Conservation (phyloP, 768 basidiomycete species). For the Leccinum aurantiacum region DNA sequence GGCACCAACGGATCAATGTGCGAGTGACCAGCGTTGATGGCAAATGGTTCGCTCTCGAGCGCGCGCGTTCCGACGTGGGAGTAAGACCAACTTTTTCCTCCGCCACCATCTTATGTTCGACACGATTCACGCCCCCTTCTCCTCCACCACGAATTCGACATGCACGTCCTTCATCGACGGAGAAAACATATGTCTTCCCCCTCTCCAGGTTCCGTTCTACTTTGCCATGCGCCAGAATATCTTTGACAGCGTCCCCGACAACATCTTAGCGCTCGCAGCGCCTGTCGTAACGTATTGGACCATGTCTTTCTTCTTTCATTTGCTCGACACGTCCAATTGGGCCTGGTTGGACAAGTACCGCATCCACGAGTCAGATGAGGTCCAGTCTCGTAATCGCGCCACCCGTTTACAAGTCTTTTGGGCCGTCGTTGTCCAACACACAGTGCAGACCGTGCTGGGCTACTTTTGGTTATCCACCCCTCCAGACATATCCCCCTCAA, state of each 20-base stretch:
- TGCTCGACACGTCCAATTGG: constrained; percentile 75
- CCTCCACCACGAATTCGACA: constrained; percentile 35
- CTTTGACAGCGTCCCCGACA: constrained; percentile 65
- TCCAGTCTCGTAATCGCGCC: constrained; percentile 70
- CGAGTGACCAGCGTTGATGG: no score
- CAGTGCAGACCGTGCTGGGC: constrained; percentile 79
- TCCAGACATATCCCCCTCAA: constrained; percentile 28
- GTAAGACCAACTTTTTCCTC: background rate
- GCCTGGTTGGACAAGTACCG: constrained; percentile 79
- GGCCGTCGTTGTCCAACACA: constrained; percentile 86
- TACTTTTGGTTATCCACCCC: constrained; percentile 58
- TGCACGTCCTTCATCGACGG: constrained; percentile 36
- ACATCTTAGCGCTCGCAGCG: constrained; percentile 63
- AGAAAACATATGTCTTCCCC: constrained; percentile 38
- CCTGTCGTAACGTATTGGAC: constrained; percentile 87
- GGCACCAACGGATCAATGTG: no score
- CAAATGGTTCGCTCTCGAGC: no score
- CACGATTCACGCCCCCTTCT: constrained; percentile 8
- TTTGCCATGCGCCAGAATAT: constrained; percentile 46
- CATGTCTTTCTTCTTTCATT: constrained; percentile 76
- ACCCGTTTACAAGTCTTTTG: constrained; percentile 68
- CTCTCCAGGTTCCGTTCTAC: constrained; percentile 52
- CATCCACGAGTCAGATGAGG: constrained; percentile 86
- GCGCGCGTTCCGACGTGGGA: constrained; percentile 2
- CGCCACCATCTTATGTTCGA: constrained; percentile 17